Evolutionary conservation across 495 filamentous ascomycete genomes (phyloP).

Genomic region (Tirmania nivea): DNA sequence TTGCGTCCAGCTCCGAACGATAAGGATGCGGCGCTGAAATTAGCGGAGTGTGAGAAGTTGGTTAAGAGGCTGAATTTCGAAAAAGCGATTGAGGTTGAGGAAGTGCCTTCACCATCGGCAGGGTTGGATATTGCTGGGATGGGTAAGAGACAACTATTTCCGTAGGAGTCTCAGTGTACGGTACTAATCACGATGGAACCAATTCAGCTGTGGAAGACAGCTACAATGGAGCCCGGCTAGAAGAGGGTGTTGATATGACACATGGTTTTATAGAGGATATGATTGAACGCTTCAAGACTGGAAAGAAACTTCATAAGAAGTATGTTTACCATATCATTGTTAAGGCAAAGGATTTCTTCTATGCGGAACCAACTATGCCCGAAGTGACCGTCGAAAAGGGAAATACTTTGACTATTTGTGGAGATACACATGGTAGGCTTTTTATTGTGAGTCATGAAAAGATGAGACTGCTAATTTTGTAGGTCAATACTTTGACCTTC

Average conservation of each 20-base stretch:
- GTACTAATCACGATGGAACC: not conserved
- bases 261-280: constrained; percentile 92
- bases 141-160: constrained; percentile 8
- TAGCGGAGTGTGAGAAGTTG: constrained; percentile 79
- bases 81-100: constrained; percentile 80
- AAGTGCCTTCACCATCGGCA: constrained; percentile 76
- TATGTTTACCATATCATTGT: constrained; percentile 93
- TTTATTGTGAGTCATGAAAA: not conserved
- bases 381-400: constrained; percentile 65
- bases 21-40: constrained; percentile 72
- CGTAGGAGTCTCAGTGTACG: not conserved
- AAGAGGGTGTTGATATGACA: constrained; percentile 50
- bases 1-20: constrained; percentile 42
- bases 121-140: constrained; percentile 75
- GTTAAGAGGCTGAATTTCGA: constrained; percentile 78
- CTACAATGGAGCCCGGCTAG: constrained; percentile 71
- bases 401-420: constrained; percentile 74
- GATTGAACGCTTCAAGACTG: constrained; percentile 84
- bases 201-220: constrained; percentile 38
- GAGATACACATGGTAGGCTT: constrained; percentile 74
- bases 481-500: constrained; percentile 95
- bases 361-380: constrained; percentile 89
- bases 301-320: constrained; percentile 86
- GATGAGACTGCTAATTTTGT: not conserved
- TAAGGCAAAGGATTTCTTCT: constrained; percentile 70